Conservation (phyloP, 768 basidiomycete genomes). For the Macrolepiota dolichaula region DNA sequence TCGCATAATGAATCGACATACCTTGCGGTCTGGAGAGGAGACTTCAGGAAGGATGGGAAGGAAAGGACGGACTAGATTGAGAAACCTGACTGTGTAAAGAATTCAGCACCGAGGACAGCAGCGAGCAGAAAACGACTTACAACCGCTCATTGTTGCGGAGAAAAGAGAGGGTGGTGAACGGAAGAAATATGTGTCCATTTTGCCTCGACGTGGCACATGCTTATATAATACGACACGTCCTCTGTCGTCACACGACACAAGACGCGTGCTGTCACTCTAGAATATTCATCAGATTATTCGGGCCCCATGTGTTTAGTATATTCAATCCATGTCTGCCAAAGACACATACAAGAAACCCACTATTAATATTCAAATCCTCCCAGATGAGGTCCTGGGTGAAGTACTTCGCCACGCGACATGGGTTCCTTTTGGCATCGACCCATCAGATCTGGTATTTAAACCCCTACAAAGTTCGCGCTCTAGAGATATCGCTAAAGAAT, state of each 20-base stretch:
- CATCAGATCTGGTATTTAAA: constrained; percentile 12
- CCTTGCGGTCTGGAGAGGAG: constrained; percentile 96
- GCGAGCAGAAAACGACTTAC: constrained; percentile 40
- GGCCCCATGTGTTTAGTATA: too few relatives aligned
- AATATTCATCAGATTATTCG: not conserved
- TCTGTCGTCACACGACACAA: not conserved
- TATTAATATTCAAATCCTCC: constrained; percentile 17
- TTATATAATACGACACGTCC: constrained; percentile 6
- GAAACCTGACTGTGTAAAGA: constrained; percentile 78
- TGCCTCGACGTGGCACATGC: constrained; percentile 5
- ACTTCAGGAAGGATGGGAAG: constrained; percentile 96
- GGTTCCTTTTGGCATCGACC: constrained; percentile 20
- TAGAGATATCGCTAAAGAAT: constrained; percentile 13
- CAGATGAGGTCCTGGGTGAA: constrained; percentile 25
- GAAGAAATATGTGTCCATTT: not conserved
- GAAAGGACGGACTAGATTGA: constrained; percentile 98
- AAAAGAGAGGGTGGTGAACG: constrained; percentile 8
- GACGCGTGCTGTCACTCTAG: not conserved
- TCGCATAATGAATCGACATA: constrained; percentile 25
- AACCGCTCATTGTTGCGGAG: constrained; percentile 69
- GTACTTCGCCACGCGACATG: constrained; percentile 25
- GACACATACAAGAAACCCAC: constrained; percentile 11
- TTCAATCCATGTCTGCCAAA: constrained; percentile 23
- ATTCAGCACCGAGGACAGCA: not conserved
- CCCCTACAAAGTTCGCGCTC: constrained; percentile 12